Evolutionary conservation across 139 green algal species (phyloP).

Genomic region (Mychonastes homosphaera): DNA sequence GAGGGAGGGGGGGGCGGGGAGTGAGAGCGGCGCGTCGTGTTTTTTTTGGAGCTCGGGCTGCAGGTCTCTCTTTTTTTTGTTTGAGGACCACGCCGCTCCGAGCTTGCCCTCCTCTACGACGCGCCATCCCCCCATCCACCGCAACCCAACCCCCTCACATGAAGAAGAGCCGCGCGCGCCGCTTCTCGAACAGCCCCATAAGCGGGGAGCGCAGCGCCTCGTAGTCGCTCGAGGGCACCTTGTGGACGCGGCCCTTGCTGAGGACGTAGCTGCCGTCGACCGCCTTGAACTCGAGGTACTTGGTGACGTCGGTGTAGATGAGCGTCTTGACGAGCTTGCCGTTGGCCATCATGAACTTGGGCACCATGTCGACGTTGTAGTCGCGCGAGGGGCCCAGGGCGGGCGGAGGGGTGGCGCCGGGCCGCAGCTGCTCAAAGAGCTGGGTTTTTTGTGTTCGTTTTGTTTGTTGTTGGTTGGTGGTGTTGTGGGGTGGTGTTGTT

Average conservation of each 20-base stretch:
- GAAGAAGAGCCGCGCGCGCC: constrained; percentile 87
- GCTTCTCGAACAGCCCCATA: constrained; percentile 98
- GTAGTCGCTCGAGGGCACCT: constrained; percentile 85
- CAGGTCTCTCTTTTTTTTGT: neutral
- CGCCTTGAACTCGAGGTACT: constrained; percentile 98
- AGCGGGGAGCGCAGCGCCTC: constrained; percentile 86
- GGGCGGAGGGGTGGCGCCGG: constrained; percentile 43
- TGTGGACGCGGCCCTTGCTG: constrained; percentile 75
- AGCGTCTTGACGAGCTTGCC: constrained; percentile 83
- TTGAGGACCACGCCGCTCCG: neutral
- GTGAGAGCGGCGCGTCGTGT: no score
- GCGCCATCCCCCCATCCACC: neutral
- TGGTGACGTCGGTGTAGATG: constrained; percentile 93
- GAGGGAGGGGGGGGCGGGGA: no score
- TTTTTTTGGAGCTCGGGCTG: constrained; percentile 11
- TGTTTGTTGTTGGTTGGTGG: neutral
- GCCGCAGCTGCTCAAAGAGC: constrained; percentile 86
- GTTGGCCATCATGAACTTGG: constrained; percentile 99
- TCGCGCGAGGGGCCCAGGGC: constrained; percentile 75
- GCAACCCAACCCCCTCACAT: constrained; percentile 27
- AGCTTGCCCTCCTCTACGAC: neutral
- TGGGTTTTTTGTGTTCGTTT: no score
- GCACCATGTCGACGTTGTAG: constrained; percentile 97
- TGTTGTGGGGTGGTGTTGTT: no score
- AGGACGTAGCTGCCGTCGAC: constrained; percentile 92